Evolutionary conservation across 2,329 filamentous ascomycete species (phyloP), one percentile per base, ranked within the genome.

Genomic region (Ceratocystis colombiana): DNA sequence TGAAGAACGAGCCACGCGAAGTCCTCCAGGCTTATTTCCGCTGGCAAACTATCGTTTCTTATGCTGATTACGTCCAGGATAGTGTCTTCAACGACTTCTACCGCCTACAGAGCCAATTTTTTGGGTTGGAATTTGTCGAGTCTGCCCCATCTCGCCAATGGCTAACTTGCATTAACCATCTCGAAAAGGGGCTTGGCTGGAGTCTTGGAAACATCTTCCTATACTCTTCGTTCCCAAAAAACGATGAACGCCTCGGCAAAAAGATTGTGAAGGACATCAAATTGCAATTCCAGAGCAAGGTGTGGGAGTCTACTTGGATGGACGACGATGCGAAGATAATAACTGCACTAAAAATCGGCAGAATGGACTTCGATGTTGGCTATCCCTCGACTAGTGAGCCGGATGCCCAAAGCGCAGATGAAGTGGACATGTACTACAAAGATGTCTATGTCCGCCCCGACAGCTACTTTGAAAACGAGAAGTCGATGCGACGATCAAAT

Each of bases 261-360:
- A 80, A 84, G 65, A 85, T 91, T 70, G 82, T 89, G 20, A 81
- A 81, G 8, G 84, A 88, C 69, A 86, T 90, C 72, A 88, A 88
- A 73, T 77, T 80, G 17, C 80, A 84, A 22, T 90, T 89, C 70
- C 79, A 82, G 2, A 72, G 82, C 66, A 86, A 82, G 67, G 75
- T 89, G 57, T 77, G 81, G 45, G 74, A 76, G 3, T 82, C 84
- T 0, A 75, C 78, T 15, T 89, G 87, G 87, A 87, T 88, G 81
- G 83, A 84, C 59, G 75, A 82, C 1, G 78, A 82, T 61, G 83
- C 86, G 20, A 80, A 81, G 57, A 76, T 81, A 64, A 76, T 84
- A 5, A 84, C 84, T 1, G 82, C 84, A 57, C 76, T 84, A 64
- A 89, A 88, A 72, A 81, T 88, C 2, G 78, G 84, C 69, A 84